Evolutionary conservation across 129 eudicot species (phyloP), one percentile per base, ranked within the genome.

Genomic region (Flaveria linearis): DNA sequence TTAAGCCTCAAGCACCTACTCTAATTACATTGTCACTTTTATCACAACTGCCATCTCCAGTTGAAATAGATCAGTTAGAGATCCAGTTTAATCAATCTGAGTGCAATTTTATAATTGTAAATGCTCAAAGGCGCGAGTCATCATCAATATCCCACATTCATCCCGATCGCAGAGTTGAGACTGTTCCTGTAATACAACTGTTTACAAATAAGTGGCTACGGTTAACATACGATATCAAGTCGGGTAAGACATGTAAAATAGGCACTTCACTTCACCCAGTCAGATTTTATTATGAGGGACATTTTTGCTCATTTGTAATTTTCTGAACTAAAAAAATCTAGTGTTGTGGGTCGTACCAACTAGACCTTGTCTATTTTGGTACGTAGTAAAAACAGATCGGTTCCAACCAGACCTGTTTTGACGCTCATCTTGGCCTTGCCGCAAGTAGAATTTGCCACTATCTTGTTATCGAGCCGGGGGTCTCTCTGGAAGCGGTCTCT

Each of bases 11-110:
- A 42, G 77, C 84, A 56, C 88, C 91, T 39, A 86, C 89, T 5
- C 66, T 52, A 39, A 60, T 94, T 57, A 89, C 99, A 14, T 73
- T 94, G 68, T 91, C 99, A 3, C 93, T 94, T 79, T 72, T 87
- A 18, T 87, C 99, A 57, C 97, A 94, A 78, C 85, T 94, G 80
- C 97, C 97, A 1, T 84, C 80, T 55, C 78, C 91, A 39, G 76
- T 91, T 74, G 96, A 91, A 75, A 89, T 94, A 17, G 99, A 94
- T 78, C 96, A 90, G 78, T 80, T 94, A 76, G 99, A 94, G 75
- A 81, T 94, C 56, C 97, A 89, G 83, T 94, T 94, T 69, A 94
- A 94, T 80, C 99, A 94, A 56, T 84, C 99, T 1, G 96, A 91
- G 78, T 94, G 97, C 79, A 87, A 94, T 80, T 94, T 94, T 77